Evolutionary conservation across 2,329 filamentous ascomycete genomes (phyloP), one percentile per base, ranked within the genome.

Genomic region (Cryphonectria nitschkei): DNA sequence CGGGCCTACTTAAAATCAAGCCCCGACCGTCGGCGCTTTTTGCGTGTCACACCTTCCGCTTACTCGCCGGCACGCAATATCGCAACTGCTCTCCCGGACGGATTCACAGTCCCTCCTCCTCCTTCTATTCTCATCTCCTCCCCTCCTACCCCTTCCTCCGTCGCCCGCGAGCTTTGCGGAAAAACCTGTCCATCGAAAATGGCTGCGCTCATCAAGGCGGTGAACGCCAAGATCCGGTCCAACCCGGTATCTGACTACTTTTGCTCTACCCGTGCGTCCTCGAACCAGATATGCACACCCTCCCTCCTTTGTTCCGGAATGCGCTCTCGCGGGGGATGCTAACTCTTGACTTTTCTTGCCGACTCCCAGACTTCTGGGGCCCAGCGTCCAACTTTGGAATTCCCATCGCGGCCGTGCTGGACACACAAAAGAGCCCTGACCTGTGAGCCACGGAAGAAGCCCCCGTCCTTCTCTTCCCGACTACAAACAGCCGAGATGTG

Each of bases 351-450:
- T 14, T 34, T 26, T 26, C 26, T 26, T 19, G 32, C 13, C 13
- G n/a, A 14, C 13, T n/a, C 1, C 2, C 61, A 95, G 93, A 96
- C 85, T 96, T 96, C 85, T 96, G 93, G 93, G 93, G 93, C 68
- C 93, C 93, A 67, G 93, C 88, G 72, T 95, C 93, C 76, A 96
- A 95, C 86, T 96, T 96, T 79, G 93, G 93, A 81, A 95, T 95
- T 76, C 93, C 93, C 67, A 79, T 95, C 74, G 93, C 93, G 39
- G 93, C 93, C 64, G 90, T 95, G 70, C 88, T 94, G 84, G 93
- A 96, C 79, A 93, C 92, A 58, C 90, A 93, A 79, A 96, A 96
- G 84, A 93, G 92, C 78, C 92, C 93, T 76, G 92, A 95, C 75
- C 86, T 95, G 93, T 95, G 86, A 79, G 90, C 26, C 29, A 37